A percentile compares a stretch with the other conserved stretches of the same genome.
Conservation (phyloP, 495 filamentous ascomycete genomes). For the Cudoniella acicularis region DNA sequence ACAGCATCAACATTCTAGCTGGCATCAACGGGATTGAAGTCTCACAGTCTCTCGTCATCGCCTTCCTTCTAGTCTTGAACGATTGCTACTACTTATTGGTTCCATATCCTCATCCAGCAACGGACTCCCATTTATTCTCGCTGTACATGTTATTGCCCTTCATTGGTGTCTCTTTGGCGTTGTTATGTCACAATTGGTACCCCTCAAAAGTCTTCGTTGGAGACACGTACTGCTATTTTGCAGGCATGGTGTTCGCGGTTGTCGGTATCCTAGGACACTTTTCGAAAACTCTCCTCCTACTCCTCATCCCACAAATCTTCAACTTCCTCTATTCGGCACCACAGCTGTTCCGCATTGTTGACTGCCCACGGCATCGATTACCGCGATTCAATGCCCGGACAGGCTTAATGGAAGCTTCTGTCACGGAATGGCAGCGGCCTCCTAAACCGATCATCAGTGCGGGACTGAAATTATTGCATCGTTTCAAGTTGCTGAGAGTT, state of each 20-base stretch:
- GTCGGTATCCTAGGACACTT: slow-evolving; percentile 97
- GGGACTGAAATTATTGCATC: slow-evolving; percentile 60
- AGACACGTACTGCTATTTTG: slow-evolving; percentile 99
- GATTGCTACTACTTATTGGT: slow-evolving; percentile 76
- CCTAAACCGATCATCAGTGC: slow-evolving; percentile 58
- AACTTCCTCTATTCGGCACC: slow-evolving; percentile 93
- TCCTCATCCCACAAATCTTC: slow-evolving; percentile 92
- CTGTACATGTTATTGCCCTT: slow-evolving; percentile 93
- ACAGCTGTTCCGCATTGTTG: slow-evolving; percentile 83
- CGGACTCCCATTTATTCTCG: slow-evolving; percentile 92
- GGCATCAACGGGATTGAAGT: slow-evolving; percentile 98
- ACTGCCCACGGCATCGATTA: slow-evolving; percentile 87
- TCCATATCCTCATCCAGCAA: slow-evolving; percentile 85
- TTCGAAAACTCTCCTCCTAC: slow-evolving; percentile 88
- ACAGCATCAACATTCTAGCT: slow-evolving; percentile 97
- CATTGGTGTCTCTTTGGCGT: slow-evolving; percentile 82
- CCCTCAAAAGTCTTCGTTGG: slow-evolving; percentile 93
- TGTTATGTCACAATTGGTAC: slow-evolving; percentile 93
- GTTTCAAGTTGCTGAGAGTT: slow-evolving; percentile 60
- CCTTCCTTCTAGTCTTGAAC: slow-evolving; percentile 75
- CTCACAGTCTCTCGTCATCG: slow-evolving; percentile 87
- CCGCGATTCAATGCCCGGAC: slow-evolving; percentile 82
- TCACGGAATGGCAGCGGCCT: slow-evolving; percentile 74
- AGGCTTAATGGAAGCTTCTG: slow-evolving; percentile 77
- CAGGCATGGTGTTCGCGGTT: slow-evolving; percentile 97